phyloP scores from a whole-genome alignment of 495 filamentous ascomycete genomes.

The Massariosphaeria phaeospora region DNA sequence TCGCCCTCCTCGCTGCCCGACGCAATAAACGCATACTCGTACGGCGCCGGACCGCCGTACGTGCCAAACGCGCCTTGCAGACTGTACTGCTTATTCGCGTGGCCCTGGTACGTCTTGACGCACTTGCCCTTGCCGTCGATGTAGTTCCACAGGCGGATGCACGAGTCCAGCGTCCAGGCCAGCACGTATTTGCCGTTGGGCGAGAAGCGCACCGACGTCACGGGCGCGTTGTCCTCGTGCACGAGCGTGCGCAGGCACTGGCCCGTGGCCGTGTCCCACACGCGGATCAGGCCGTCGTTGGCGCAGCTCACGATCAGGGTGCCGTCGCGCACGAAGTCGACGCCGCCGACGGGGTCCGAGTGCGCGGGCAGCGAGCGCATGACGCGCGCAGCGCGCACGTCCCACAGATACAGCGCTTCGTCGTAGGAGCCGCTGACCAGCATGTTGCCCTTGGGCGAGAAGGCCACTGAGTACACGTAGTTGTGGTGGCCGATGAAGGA shows the following conservation, averaged over 20 bases:
- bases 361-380: constrained; percentile 93
- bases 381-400: constrained; percentile 73
- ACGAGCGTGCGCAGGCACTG: constrained; percentile 93
- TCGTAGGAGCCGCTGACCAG: constrained; percentile 92
- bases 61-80: constrained; percentile 74
- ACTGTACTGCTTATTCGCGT: constrained; percentile 77
- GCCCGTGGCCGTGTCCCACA: constrained; percentile 94
- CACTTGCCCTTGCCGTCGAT: constrained; percentile 76
- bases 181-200: constrained; percentile 91
- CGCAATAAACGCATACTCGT: constrained; percentile 59
- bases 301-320: constrained; percentile 87
- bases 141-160: constrained; percentile 90
- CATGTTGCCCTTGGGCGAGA: constrained; percentile 94
- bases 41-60: constrained; percentile 40
- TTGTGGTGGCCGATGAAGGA: constrained; percentile 86
- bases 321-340: constrained; percentile 88
- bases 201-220: constrained; percentile 84
- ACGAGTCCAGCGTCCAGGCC: constrained; percentile 85
- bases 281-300: constrained; percentile 81
- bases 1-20: constrained; percentile 83
- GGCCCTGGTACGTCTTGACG: constrained; percentile 96
- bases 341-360: constrained; percentile 86
- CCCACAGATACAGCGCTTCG: constrained; percentile 95
- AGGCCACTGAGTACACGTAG: constrained; percentile 89
- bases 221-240: constrained; percentile 91